Percentiles rank a stretch among this genome's conserved stretches.
Evolutionary conservation across 345 rosid genomes (phyloP).

Genomic region (Melaleuca alternifolia): DNA sequence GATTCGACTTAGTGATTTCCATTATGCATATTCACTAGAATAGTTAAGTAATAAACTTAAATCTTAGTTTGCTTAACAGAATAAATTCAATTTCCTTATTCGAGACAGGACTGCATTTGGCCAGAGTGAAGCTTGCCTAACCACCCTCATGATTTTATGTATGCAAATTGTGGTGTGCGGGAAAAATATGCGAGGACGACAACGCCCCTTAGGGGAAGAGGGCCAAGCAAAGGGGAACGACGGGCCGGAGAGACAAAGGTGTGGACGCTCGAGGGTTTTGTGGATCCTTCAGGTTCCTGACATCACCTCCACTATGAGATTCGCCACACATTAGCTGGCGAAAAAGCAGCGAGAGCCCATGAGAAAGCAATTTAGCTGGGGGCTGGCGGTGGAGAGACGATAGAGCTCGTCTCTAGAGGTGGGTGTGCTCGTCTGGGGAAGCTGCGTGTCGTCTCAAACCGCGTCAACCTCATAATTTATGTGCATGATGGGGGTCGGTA

Average conservation of each 20-base stretch:
- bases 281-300: not conserved
- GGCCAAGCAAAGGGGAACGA: too few species aligned
- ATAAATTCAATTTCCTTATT: constrained; percentile 58
- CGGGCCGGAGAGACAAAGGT: too few species aligned
- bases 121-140: constrained; percentile 56
- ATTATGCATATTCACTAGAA: too few species aligned
- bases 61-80: constrained; percentile 19
- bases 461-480: not conserved
- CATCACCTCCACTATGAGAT: not conserved
- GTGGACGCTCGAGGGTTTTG: not conserved
- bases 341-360: not conserved
- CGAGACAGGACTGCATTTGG: constrained; percentile 64
- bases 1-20: too few species aligned
- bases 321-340: not conserved
- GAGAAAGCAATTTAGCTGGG: not conserved
- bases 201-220: too few species aligned
- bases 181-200: constrained; percentile 7
- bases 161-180: constrained; percentile 10
- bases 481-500: not conserved
- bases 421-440: not conserved
- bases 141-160: not conserved
- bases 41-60: too few species aligned
- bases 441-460: not conserved
- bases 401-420: not conserved
- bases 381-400: not conserved